Base-by-base conservation (phyloP, 2,329 filamentous ascomycete genomes). In the Fusarium chaquense region DNA sequence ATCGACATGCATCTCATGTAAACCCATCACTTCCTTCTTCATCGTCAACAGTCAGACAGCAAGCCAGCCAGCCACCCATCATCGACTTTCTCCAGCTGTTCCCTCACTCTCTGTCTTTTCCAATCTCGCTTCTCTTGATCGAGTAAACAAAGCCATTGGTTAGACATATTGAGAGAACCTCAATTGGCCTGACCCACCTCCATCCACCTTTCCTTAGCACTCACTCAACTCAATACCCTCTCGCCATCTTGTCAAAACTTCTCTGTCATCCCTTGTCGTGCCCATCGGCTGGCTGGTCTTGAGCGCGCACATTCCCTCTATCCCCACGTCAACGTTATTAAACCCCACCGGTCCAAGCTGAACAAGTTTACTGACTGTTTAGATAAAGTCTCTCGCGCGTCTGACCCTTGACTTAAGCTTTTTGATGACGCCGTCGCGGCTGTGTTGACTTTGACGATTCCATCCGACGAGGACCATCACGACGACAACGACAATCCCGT, bases 141-240 rank as follows among this genome's bases (percentile, higher is more conserved):
- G 76, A 73, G 76, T 80, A 80, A 79, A 80, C 78, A 81, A 79
- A 79, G 70, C 73, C 73, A 80, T 79, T 80, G 78, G 78, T 74
- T 65, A 61, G 71, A 61, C 38, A 69, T 62, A 64, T 73, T 61
- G 60, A 24, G 70, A 73, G 63, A 73, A 69, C 72, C 64, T 78
- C 76, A 75, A 76, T 76, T 76, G 73, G 58, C 50, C 40, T 46
- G 69, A 63, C 59, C 69, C 72, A 73, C 72, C 63, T 49, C 56
- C 43, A 44, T 65, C 59, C 56, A 55, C 62, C 35, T 35, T 51
- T 63, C 44, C 46, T 54, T 35, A 52, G 24, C 26, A 28, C 15
- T 38, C 33, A 26, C 47, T 20, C 49, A 28, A 36, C 36, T 52
- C 49, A 26, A 32, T 40, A 52, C 35, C 33, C 47, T 71, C 46